Base-by-base conservation (phyloP, 768 basidiomycete genomes). In the Termitomyces sp. region DNA sequence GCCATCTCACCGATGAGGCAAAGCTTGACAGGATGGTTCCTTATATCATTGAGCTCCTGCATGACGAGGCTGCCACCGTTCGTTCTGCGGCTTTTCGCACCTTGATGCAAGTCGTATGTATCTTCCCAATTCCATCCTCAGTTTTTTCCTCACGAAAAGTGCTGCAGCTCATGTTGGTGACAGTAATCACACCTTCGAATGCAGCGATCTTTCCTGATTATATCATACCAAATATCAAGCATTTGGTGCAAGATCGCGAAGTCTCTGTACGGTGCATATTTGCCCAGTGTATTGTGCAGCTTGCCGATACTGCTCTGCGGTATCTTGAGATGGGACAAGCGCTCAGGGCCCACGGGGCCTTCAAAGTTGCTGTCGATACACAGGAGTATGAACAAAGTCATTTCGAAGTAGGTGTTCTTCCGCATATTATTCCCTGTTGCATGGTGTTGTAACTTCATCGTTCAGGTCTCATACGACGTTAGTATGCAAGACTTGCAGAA, bases 241-340 rank as follows among this genome's bases (percentile, higher is more conserved):
- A 92, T 59, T 78, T 99, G 7, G 82, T 89, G 0, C 80, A 84
- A 50, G 97, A 98, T 66, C 76, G 86, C 1, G 94, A 98, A 62
- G 80, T 93, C 0, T 87, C 86, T n/a, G 97, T 71, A 70, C 83
- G 70, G 75, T 89, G 70, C 79, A 85, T 75, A 31, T 86, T 89
- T 65, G 97, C 95, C 0, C 89, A 92, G 62, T 90, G 88, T 60
- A 83, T 98, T 38, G 87, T 87, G 1, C 80, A 85, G 19, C 77
- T 99, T 2, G 94, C 95, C 0, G 89, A 94, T 55, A 91, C 89
- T 0, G 91, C 93, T 1, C 79, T 90, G 54, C 79, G 87, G 42
- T 97, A 94, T 70, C 75, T 98, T 33, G 95, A 98, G 69, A 94
- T 98, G 85, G 89, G 86, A 0, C 93, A 97, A 66, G 90, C 94